A percentile compares a stretch with the other conserved stretches of the same genome.
phyloP scores from a whole-genome alignment of 208 protist species.

The Leishmania lainsoni region DNA sequence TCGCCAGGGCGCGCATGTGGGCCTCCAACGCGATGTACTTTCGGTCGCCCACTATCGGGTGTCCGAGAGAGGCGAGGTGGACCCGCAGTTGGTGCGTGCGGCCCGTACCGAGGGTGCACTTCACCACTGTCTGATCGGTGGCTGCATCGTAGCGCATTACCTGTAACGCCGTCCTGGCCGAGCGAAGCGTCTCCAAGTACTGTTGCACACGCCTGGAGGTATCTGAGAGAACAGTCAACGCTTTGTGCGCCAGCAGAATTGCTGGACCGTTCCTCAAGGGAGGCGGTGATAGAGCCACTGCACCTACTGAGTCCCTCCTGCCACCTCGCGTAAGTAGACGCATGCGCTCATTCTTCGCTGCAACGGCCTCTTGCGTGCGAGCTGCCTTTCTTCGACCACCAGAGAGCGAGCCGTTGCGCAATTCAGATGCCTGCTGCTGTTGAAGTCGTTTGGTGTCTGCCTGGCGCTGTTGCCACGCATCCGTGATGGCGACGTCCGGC shows the following conservation, averaged over 20 bases:
- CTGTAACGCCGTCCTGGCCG: slow-evolving; percentile 45
- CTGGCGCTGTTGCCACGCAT: slow-evolving; percentile 2
- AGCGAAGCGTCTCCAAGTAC: slow-evolving; percentile 49
- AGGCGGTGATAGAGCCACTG: neutral
- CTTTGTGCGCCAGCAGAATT: neutral
- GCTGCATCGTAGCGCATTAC: slow-evolving; percentile 45
- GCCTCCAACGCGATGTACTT: slow-evolving; percentile 62
- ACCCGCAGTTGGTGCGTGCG: slow-evolving; percentile 94
- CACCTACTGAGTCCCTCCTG: neutral
- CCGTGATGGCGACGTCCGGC: slow-evolving; percentile 30
- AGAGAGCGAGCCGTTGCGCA: neutral
- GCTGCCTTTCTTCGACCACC: neutral
- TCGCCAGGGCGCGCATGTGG: slow-evolving; percentile 16
- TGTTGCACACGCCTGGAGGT: slow-evolving; percentile 1
- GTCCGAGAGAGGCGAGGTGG: slow-evolving; percentile 84
- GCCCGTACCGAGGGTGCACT: slow-evolving; percentile 83
- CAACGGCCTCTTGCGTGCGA: slow-evolving; percentile 29
- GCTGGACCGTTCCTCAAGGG: neutral
- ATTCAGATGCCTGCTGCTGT: neutral
- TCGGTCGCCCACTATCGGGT: slow-evolving; percentile 83
- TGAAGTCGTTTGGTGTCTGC: neutral
- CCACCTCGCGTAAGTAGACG: slow-evolving; percentile 48
- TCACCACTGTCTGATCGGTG: slow-evolving; percentile 59
- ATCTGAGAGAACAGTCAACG: neutral
- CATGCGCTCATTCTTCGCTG: slow-evolving; percentile 64